Base-by-base conservation (phyloP, 2,329 filamentous ascomycete species). In the Dothideomycetes sp. region DNA sequence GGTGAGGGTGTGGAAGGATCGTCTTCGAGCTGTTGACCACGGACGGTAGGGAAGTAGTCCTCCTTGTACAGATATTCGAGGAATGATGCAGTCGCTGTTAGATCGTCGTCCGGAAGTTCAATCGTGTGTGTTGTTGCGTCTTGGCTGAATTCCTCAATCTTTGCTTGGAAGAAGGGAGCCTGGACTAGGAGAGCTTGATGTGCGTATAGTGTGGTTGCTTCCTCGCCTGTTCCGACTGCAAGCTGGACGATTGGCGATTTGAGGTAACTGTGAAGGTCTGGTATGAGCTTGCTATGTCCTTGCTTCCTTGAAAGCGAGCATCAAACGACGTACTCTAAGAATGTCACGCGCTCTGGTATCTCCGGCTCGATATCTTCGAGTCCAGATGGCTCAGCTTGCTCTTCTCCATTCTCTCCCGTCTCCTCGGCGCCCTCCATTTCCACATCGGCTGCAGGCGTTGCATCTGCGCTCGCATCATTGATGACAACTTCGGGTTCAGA, bases 41-140 rank as follows among this genome's bases (percentile, higher is more conserved):
- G 72, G 15, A 71, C 60, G 39, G 66, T 63, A 9, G 86, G 84
- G 64, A 89, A 93, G 70, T 95, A 91, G 63, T 93, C 84, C 57
- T 75, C 75, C 1, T 83, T 88, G 63, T 93, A 93, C 38, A 89
- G 76, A 58, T 77, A 93, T 59, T 91, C 82, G 50, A 91, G 73
- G 51, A 88, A 84, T 58, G 79, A 85, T 45, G 81, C 79, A 40
- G 85, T 78, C 16, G 84, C 79, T 47, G 85, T 79, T 34, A 84
- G 61, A 50, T 85, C 73, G 50, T 85, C 81, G 47, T 72, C 63
- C 2, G 69, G 55, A 17, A 94, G 78, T 43, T 80, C 65, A 45
- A 94, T 79, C 43, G 76, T 72, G 41, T 80, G 81, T 61, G 83
- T 81, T 43, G 70, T 72, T 35, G 70, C 70, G 38, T 77, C 73